A percentile compares a stretch with the other conserved stretches of the same genome.
These are phyloP conservation scores for Pseudogymnoascus sp. DNA, from an alignment of 2,329 filamentous ascomycete species.

Conservation along the genomic window DNA sequence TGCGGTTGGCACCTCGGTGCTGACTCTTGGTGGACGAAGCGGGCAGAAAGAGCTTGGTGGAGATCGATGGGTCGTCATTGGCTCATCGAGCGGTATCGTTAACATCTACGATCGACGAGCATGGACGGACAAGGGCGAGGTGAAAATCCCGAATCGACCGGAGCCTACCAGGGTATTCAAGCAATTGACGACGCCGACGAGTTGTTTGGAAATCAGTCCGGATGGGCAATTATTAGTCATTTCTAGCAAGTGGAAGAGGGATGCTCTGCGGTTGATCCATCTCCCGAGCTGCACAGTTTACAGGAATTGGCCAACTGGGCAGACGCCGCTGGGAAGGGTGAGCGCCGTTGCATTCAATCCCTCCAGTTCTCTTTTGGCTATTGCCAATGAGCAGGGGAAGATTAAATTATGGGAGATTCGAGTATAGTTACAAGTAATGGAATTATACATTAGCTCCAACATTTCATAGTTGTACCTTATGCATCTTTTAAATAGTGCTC, in stretches of 20 bases:
- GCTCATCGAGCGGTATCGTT: slow-evolving; percentile 78
- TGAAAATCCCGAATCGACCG: slow-evolving; percentile 58
- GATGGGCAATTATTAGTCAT: slow-evolving; percentile 88
- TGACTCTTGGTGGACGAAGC: slow-evolving; percentile 69
- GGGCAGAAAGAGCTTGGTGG: slow-evolving; percentile 58
- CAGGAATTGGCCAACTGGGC: slow-evolving; percentile 90
- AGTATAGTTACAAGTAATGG: neutral
- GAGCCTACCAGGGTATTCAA: slow-evolving; percentile 69
- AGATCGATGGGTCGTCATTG: slow-evolving; percentile 83
- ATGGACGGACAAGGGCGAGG: slow-evolving; percentile 32
- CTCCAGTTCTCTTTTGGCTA: slow-evolving; percentile 64
- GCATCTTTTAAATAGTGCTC: neutral
- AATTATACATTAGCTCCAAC: neutral
- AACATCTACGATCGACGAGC: slow-evolving; percentile 79
- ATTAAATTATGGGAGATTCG: slow-evolving; percentile 83
- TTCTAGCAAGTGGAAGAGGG: slow-evolving; percentile 78
- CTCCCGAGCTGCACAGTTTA: slow-evolving; percentile 89
- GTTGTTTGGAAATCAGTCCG: slow-evolving; percentile 70
- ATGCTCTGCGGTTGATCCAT: slow-evolving; percentile 81
- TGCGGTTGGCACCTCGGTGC: slow-evolving; percentile 73
- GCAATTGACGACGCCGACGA: slow-evolving; percentile 81
- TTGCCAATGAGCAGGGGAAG: slow-evolving; percentile 84
- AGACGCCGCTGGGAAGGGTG: slow-evolving; percentile 80
- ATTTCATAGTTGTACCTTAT: neutral
- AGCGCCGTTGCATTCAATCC: slow-evolving; percentile 64